These are phyloP conservation scores for Metschnikowia corniflorae DNA, from an alignment of 805 yeast species.

Conservation along the genomic window DNA sequence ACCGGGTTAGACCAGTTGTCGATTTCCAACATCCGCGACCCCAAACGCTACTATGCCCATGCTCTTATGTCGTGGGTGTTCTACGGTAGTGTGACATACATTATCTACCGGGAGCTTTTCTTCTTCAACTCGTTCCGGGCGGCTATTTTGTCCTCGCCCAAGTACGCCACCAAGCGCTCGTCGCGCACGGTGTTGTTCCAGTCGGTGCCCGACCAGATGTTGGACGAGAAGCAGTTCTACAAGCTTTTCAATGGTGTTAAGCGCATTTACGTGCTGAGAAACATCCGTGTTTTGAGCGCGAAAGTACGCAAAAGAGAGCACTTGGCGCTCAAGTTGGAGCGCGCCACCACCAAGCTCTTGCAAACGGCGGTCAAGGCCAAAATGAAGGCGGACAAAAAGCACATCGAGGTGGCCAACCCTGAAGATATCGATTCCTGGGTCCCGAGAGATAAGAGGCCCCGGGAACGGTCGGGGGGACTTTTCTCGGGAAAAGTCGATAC, in stretches of 20 bases:
- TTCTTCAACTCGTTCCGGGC: constrained; percentile 74
- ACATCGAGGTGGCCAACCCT: constrained; percentile 23
- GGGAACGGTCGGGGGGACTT: constrained; percentile 45
- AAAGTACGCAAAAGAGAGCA: constrained; percentile 57
- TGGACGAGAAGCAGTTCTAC: constrained; percentile 68
- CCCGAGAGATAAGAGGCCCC: constrained; percentile 68
- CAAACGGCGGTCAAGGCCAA: constrained; percentile 61
- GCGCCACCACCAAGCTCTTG: constrained; percentile 56
- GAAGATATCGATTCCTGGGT: constrained; percentile 55
- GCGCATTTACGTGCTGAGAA: constrained; percentile 76
- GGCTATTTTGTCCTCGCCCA: constrained; percentile 77
- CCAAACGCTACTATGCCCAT: constrained; percentile 77
- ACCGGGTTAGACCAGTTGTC: constrained; percentile 73
- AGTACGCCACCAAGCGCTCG: constrained; percentile 67
- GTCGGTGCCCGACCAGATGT: constrained; percentile 70
- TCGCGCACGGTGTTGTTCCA: constrained; percentile 83
- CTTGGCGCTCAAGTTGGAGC: constrained; percentile 62
- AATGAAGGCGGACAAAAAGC: constrained; percentile 65
- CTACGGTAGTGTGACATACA: constrained; percentile 64
- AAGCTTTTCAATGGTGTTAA: constrained; percentile 81
- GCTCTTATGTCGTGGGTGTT: constrained; percentile 77
- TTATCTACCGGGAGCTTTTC: constrained; percentile 77
- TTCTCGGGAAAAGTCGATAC: constrained; percentile 56
- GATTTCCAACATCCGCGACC: constrained; percentile 65
- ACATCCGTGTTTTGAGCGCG: constrained; percentile 49